Evolutionary conservation across 2,329 filamentous ascomycete genomes (phyloP), one percentile per base, ranked within the genome.

Genomic region (Diaporthe australafricana): DNA sequence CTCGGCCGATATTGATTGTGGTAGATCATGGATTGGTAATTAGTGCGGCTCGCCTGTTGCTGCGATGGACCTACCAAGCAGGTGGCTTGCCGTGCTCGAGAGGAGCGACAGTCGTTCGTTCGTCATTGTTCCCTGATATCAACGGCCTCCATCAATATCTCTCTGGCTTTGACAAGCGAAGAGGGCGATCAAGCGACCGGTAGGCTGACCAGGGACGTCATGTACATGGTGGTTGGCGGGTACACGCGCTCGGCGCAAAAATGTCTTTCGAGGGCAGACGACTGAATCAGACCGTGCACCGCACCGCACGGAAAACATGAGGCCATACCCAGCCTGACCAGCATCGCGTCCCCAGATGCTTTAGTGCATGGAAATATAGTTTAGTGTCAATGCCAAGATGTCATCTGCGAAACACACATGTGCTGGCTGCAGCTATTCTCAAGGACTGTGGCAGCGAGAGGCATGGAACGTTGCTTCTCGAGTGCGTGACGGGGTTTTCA

Each of bases 401-500:
- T 69, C 53, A 69, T 60, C 45, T 69, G 66, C 52, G 57, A 68
- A 42, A 68, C 66, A 47, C 50, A 50, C 16, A 14, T 35, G 20
- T 50, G 60, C 30, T 65, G 60, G n/a, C n/a, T n/a, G n/a, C n/a
- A n/a, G n/a, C 60, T 65, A 45, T 25, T 50, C 30, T 38, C 60
- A 65, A 27, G 42, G 53, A 30, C 42, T 60, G 53, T 50, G 53
- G 53, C 32, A 60, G 52, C 52, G 30, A 48, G 40, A 60, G 53
- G 42, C 53, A 69, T 69, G 67, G 67, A 69, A 69, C 67, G 67
- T 69, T 69, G 67, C 67, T 57, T 69, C 35, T 65, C 45, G 60
- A 65, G 30, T 30, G n/a, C 60, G 45, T 65, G 60, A n/a, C 60
- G 45, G 60, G 38, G 45, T 50, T 38, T n/a, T 50, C 60, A 45